Evolutionary conservation across 257 asterid genomes (phyloP), one percentile per base, ranked within the genome.

Genomic region (Jaltomata sinuosa): DNA sequence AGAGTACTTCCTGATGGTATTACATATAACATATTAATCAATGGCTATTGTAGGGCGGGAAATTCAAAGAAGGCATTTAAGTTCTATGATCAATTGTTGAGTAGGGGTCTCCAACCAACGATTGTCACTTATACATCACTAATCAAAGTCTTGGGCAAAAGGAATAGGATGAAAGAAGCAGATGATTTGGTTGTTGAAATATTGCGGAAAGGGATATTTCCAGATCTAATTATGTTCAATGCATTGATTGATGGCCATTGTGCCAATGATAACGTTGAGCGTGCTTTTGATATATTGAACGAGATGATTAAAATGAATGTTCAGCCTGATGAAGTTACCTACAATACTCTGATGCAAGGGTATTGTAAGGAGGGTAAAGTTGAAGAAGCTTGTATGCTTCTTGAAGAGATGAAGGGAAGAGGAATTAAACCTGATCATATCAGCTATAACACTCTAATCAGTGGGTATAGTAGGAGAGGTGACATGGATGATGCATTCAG

Each of bases 161-260:
- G 83, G 88, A 86, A 89, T 64, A 87, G 86, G 82, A 89, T 92
- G 93, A 42, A 89, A 36, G 94, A 90, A 83, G 93, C 91, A 49
- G 97, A 90, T 85, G 89, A 88, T 68, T 88, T 93, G 55, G 86
- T 85, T 36, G 86, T 79, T 22, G 84, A 89, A 71, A 82, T 87
- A 67, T 31, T 85, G 84, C 65, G 47, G 45, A 89, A 87, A 87
- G 92, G 91, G 29, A 82, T 88, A 62, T 19, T 49, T 11, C 93
- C 94, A 2, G 97, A 91, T 89, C 89, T 90, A 80, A 83, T 90
- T 79, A 89, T 91, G 93, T 90, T 88, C 87, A 93, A 90, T 87
- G 90, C 90, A 32, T 52, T 91, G 79, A 90, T 93, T 84, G 85
- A 84, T 79, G 94, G 94, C 53, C 91, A 91, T 72, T 93, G 91